phyloP scores from a whole-genome alignment of 106 monocot species.

The Dioscorea zingiberensis region DNA sequence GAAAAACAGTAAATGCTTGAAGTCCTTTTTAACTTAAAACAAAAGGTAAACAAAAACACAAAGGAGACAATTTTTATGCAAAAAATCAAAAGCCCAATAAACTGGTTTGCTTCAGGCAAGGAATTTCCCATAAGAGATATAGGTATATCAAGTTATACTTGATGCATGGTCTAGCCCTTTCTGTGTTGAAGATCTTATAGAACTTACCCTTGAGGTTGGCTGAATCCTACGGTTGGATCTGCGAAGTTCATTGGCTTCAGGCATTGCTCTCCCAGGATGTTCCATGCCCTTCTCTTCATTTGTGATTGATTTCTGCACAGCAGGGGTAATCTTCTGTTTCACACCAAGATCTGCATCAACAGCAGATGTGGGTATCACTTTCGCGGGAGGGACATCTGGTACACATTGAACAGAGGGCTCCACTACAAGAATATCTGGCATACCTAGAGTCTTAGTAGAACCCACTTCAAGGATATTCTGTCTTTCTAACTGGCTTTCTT shows the following conservation, averaged over 20 bases:
- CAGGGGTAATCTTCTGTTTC: constrained; percentile 27
- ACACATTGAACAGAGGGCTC: constrained; percentile 21
- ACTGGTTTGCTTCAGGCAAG: no score
- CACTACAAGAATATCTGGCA: constrained; percentile 4
- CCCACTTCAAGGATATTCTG: constrained; percentile 15
- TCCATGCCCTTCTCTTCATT: constrained; percentile 23
- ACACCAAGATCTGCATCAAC: constrained; percentile 2
- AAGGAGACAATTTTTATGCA: no score
- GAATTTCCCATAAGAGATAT: neutral
- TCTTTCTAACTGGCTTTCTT: constrained; percentile 20
- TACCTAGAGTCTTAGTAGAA: constrained; percentile 13
- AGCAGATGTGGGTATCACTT: constrained; percentile 22
- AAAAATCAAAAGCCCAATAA: no score
- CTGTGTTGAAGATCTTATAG: neutral
- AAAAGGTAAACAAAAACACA: no score
- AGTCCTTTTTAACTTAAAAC: no score
- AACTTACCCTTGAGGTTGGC: constrained; percentile 86
- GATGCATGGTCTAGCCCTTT: no score
- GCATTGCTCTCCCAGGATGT: constrained; percentile 13
- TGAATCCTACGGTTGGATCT: constrained; percentile 90
- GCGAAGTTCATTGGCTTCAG: constrained; percentile 58
- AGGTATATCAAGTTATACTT: no score
- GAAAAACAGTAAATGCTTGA: constrained; percentile 2
- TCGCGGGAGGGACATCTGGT: constrained; percentile 11
- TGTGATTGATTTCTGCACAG: constrained; percentile 20